Percentiles rank a stretch among this genome's conserved stretches.
These are phyloP conservation scores for Arabidopsis suecica DNA, from an alignment of 345 rosid species.

Conservation along the genomic window DNA sequence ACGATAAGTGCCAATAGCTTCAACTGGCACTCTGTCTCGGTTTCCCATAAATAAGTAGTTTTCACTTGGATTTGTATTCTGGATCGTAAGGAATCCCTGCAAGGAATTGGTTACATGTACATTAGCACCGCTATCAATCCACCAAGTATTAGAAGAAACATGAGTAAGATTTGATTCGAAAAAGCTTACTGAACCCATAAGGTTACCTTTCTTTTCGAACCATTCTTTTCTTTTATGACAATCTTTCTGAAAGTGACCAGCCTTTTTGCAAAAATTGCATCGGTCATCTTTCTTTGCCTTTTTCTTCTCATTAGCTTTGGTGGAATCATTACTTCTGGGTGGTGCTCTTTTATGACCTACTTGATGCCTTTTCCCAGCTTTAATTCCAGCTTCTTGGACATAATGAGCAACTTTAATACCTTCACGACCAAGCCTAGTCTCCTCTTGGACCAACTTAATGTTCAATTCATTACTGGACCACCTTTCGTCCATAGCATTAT, in stretches of 20 bases:
- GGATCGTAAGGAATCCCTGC: no score
- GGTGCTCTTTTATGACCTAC: not conserved
- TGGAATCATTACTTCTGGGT: not conserved
- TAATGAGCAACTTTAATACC: not conserved
- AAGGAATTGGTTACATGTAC: no score
- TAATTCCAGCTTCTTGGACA: not conserved
- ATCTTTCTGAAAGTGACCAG: conserved; percentile 16
- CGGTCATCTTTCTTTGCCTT: not conserved
- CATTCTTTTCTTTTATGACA: conserved; percentile 15
- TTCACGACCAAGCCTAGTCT: not conserved
- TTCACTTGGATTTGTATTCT: no score
- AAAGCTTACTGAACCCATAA: not conserved
- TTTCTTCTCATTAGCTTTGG: not conserved
- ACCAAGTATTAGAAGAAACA: no score
- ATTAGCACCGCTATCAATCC: no score
- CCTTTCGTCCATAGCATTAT: not conserved
- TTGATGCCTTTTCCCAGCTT: not conserved
- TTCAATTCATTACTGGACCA: not conserved
- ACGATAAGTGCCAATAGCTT: no score
- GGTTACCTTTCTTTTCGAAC: conserved; percentile 20
- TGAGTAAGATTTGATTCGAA: no score
- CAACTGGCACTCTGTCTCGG: no score
- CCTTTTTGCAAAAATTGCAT: not conserved
- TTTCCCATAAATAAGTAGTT: no score
- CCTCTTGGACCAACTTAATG: not conserved